These are phyloP conservation scores for Diutina rugosa DNA, from an alignment of 1,139 yeast species.

Conservation along the genomic window DNA sequence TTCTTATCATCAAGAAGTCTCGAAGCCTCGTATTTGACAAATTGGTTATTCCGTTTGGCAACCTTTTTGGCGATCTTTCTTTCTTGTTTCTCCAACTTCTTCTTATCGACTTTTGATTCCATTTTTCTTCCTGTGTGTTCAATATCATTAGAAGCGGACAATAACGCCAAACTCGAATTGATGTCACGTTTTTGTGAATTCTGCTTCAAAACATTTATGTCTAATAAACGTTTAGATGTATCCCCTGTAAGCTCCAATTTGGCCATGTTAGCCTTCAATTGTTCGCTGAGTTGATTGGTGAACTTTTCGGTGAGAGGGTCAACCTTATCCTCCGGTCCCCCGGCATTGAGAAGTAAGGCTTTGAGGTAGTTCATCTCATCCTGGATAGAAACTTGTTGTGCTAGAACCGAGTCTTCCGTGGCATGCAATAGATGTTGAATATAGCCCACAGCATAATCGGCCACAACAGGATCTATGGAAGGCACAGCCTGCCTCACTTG, in stretches of 20 bases:
- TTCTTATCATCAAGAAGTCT: constrained; percentile 55
- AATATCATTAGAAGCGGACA: constrained; percentile 70
- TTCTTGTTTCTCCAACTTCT: constrained; percentile 94
- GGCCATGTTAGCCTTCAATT: constrained; percentile 58
- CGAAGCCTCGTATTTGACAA: constrained; percentile 88
- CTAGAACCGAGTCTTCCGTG: constrained; percentile 72
- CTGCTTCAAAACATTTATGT: constrained; percentile 44
- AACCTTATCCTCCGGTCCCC: constrained; percentile 54
- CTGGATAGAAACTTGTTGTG: constrained; percentile 56
- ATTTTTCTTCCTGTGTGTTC: constrained; percentile 87
- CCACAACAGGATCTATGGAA: constrained; percentile 75
- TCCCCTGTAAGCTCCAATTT: constrained; percentile 60
- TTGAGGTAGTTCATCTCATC: constrained; percentile 56
- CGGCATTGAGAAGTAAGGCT: constrained; percentile 62
- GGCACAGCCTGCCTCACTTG: constrained; percentile 88
- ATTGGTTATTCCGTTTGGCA: constrained; percentile 82
- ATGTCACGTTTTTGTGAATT: constrained; percentile 60
- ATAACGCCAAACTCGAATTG: constrained; percentile 55
- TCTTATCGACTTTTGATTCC: constrained; percentile 90
- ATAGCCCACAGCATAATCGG: constrained; percentile 87
- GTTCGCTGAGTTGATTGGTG: constrained; percentile 34
- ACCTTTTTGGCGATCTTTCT: constrained; percentile 93
- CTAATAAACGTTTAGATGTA: constrained; percentile 69
- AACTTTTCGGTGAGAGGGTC: constrained; percentile 32
- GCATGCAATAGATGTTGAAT: constrained; percentile 63